Conservation (phyloP, 2,329 filamentous ascomycete genomes). For the Nothophoma quercina region DNA sequence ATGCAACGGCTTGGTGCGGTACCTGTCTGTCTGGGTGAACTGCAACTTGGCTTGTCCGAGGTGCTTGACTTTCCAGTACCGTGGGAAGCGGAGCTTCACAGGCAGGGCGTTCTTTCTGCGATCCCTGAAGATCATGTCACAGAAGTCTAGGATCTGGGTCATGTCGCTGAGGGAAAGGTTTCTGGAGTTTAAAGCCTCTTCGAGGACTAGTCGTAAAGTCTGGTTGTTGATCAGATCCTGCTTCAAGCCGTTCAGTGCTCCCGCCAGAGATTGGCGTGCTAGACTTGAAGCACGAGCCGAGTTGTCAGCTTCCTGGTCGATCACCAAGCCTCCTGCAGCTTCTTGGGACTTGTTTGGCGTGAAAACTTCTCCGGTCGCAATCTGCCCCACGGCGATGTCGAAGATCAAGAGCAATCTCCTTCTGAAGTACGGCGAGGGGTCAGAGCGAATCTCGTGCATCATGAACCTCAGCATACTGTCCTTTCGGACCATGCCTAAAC, state of each 20-base stretch:
- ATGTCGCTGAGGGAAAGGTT: slow-evolving; percentile 62
- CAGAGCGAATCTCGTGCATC: slow-evolving; percentile 63
- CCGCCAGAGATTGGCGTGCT: slow-evolving; percentile 64
- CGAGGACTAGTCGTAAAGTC: slow-evolving; percentile 61
- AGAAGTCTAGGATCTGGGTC: slow-evolving; percentile 65
- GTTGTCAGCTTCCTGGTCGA: slow-evolving; percentile 61
- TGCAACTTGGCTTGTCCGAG: slow-evolving; percentile 56
- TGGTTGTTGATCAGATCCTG: slow-evolving; percentile 59
- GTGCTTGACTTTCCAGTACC: slow-evolving; percentile 64
- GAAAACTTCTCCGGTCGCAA: slow-evolving; percentile 64
- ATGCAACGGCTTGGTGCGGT: slow-evolving; percentile 27
- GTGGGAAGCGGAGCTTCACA: slow-evolving; percentile 62
- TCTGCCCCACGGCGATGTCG: slow-evolving; percentile 63
- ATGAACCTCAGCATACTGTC: slow-evolving; percentile 64
- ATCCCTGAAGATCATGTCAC: slow-evolving; percentile 61
- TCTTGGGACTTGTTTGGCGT: slow-evolving; percentile 37
- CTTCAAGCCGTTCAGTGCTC: slow-evolving; percentile 65
- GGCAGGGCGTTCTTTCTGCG: slow-evolving; percentile 56
- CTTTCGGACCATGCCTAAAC: slow-evolving; percentile 60
- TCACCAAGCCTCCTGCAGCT: slow-evolving; percentile 58
- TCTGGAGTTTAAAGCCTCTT: slow-evolving; percentile 62
- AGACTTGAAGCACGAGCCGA: slow-evolving; percentile 59
- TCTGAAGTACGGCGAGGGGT: slow-evolving; percentile 66
- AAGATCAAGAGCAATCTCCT: slow-evolving; percentile 61
- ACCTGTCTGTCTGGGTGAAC: slow-evolving; percentile 38